Conservation (phyloP, 192 early-diverging fungal species). For the Coemansia aciculifera region DNA sequence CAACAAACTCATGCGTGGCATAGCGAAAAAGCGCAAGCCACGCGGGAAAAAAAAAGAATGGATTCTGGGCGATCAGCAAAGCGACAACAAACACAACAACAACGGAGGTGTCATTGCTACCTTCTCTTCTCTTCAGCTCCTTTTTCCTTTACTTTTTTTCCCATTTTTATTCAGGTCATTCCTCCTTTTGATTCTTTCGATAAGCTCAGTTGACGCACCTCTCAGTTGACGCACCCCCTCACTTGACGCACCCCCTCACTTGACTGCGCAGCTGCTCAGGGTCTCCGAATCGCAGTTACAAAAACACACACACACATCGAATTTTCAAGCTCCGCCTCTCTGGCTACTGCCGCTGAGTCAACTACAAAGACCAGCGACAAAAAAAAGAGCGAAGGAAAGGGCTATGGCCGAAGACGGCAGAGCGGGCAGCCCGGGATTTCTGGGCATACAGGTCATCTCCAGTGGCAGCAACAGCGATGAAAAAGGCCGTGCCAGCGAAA, state of each 20-base stretch:
- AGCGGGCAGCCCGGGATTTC: not conserved
- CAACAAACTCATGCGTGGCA: not conserved
- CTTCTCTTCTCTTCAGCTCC: not conserved
- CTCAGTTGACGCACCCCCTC: not conserved
- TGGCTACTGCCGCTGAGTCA: not conserved
- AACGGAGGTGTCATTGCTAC: not conserved
- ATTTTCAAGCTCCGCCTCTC: not conserved
- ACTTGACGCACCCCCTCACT: not conserved
- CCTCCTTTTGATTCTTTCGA: not conserved
- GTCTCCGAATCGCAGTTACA: conserved; percentile 1
- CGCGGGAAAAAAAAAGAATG: not conserved
- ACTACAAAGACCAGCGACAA: not conserved
- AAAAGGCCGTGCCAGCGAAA: not conserved
- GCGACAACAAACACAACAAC: not conserved
- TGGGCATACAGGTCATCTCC: conserved; percentile 12
- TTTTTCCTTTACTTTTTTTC: not conserved
- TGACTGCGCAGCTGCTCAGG: not conserved
- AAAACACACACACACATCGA: not conserved
- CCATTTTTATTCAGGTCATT: not conserved
- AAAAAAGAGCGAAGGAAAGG: not conserved
- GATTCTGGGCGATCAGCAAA: not conserved
- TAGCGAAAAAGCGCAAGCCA: not conserved
- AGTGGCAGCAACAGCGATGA: conserved; percentile 2
- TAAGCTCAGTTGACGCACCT: not conserved
- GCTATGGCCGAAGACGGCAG: not conserved